Base-by-base conservation (phyloP, 225 moss, liverwort and hornwort genomes). In the Climacium dendroides region DNA sequence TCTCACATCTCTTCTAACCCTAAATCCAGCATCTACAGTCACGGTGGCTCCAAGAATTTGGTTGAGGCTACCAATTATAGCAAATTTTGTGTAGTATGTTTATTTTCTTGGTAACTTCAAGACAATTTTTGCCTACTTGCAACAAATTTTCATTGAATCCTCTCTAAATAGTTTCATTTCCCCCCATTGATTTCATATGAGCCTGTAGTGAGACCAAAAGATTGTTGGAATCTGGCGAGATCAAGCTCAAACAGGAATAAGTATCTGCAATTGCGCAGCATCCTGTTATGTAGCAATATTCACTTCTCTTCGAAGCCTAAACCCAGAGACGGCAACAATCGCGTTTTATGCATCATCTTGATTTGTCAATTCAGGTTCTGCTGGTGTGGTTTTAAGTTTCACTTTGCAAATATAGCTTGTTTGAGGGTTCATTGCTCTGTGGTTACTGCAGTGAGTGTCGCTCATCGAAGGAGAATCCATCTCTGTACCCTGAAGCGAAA, bases 401-500 rank as follows among this genome's bases (percentile, higher is more conserved):
- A 43, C 52, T 32, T 39, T 64, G 80, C 66, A n/a, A 76, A 54
- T 60, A 34, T 48, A 53, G 53, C 35, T 65, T 83, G 70, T 59
- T 89, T 66, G 22, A 79, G n/a, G 64, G 29, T 72, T 29, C 19
- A 13, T 11, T 74, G 15, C 48, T 35, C 55, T 84, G 80, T 67
- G 37, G 7, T 17, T 87, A 60, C 30, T 89, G 81, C 93, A 98
- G 97, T 82, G 96, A 96, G 86, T 96, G 98, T 74, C 94, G 91
- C 30, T 96, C 94, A 52, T 64, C 94, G 86, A 92, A 86, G 65
- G 96, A 96, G 47, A 91, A 88, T 87, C 98, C 98, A 11, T 91
- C 95, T 75, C 82, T 98, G 32, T 98, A 94, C 54, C 94, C 96
- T 28, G 95, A 98, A 87, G 96, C 94, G 35, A 96, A 88, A 87